Evolutionary conservation across 768 basidiomycete species (phyloP).

Genomic region (Pholiota molesta): DNA sequence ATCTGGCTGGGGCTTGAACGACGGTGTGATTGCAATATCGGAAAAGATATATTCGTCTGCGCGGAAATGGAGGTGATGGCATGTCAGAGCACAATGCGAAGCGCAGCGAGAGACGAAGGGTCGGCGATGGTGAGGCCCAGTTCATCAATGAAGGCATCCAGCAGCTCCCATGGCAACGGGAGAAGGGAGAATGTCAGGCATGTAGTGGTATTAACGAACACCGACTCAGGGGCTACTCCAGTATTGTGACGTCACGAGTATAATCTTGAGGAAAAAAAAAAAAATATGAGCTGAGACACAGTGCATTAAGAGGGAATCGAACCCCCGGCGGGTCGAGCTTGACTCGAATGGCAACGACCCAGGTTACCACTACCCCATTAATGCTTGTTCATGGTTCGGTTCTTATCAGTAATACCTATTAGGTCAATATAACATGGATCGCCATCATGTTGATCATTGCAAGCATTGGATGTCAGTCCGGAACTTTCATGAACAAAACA

Average conservation of each 20-base stretch:
- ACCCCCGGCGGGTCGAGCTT: constrained; percentile 81
- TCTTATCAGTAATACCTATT: too few species aligned
- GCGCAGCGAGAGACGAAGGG: background rate
- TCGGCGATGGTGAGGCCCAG: background rate
- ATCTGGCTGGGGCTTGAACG: background rate
- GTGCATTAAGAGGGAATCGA: constrained; percentile 89
- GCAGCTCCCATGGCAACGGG: constrained; percentile 10
- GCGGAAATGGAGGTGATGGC: constrained; percentile 9
- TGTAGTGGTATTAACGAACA: background rate
- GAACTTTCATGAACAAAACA: too few species aligned
- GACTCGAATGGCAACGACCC: too few species aligned
- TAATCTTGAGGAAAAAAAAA: too few species aligned
- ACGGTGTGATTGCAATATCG: background rate
- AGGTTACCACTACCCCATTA: too few species aligned
- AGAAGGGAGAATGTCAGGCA: background rate
- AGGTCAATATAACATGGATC: too few species aligned
- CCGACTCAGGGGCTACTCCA: too few species aligned
- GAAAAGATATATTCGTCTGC: constrained; percentile 12
- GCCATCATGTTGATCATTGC: too few species aligned
- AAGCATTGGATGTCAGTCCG: too few species aligned
- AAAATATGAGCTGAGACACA: too few species aligned
- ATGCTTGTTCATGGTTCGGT: too few species aligned
- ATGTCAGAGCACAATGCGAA: constrained; percentile 12
- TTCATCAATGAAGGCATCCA: constrained; percentile 13
- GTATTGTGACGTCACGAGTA: background rate